A percentile compares a stretch with the other conserved stretches of the same genome.
Evolutionary conservation across 495 filamentous ascomycete species (phyloP).

Genomic region (Pseudevernia furfuracea): DNA sequence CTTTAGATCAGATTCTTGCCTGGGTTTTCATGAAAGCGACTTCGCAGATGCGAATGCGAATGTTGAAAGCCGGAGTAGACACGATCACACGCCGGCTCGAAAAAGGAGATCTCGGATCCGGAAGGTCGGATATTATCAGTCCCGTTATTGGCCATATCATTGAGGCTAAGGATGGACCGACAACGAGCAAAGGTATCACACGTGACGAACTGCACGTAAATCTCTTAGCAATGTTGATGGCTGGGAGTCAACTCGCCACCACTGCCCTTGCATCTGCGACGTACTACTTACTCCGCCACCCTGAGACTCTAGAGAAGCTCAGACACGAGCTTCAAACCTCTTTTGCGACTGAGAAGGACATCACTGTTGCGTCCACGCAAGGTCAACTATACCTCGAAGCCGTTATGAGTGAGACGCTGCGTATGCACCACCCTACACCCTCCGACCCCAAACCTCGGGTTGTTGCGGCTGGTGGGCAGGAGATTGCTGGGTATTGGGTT

Average conservation of each 20-base stretch:
- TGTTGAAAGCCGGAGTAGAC: conserved; percentile 1
- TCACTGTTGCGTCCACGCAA: neutral
- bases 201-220: conserved; percentile 14
- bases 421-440: conserved; percentile 50
- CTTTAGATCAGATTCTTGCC: conserved; percentile 17
- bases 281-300: conserved; percentile 13
- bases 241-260: conserved; percentile 16
- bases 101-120: conserved; percentile 3
- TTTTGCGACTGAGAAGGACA: conserved; percentile 19
- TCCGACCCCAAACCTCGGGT: conserved; percentile 35
- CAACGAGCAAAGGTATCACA: conserved; percentile 14
- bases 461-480: conserved; percentile 28
- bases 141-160: neutral
- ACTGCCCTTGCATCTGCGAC: conserved; percentile 8
- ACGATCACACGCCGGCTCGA: conserved; percentile 15
- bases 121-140: conserved; percentile 11
- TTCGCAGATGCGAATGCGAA: neutral
- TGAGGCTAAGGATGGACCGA: neutral
- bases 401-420: conserved; percentile 48
- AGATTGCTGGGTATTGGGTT: neutral
- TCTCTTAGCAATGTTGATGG: conserved; percentile 14
- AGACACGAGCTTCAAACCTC: conserved; percentile 7
- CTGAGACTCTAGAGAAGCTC: neutral
- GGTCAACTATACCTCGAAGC: conserved; percentile 43
- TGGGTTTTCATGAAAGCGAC: conserved; percentile 16